Percentiles rank a stretch among this genome's conserved stretches.
phyloP scores from a whole-genome alignment of 192 early-diverging fungal genomes.

The Mortierella claussenii region DNA sequence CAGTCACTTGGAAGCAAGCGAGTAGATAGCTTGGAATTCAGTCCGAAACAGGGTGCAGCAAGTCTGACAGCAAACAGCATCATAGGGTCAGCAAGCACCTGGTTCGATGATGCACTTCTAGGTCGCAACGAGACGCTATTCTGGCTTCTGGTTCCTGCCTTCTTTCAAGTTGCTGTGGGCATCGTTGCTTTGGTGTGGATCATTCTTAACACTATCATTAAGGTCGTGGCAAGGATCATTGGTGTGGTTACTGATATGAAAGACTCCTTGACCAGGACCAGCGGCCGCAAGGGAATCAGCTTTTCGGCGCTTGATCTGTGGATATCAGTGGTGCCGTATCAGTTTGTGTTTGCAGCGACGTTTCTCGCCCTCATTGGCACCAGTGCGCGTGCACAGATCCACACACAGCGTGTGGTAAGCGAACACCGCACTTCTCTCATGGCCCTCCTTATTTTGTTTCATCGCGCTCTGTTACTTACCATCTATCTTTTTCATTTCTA shows the following conservation, averaged over 20 bases:
- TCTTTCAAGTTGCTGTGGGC: slow-evolving; percentile 59
- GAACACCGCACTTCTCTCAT: too few relatives aligned
- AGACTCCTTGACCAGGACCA: too few relatives aligned
- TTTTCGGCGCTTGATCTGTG: too few relatives aligned
- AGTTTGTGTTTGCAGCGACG: slow-evolving; percentile 77
- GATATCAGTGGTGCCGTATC: slow-evolving; percentile 63
- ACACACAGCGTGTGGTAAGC: slow-evolving; percentile 44
- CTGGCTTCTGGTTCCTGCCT: slow-evolving; percentile 61
- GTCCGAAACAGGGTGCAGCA: background rate
- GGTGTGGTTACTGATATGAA: too few relatives aligned
- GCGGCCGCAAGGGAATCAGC: too few relatives aligned
- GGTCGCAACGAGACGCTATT: slow-evolving; percentile 64
- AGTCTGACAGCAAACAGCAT: too few relatives aligned
- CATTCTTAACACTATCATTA: slow-evolving; percentile 38
- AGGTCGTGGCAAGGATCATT: slow-evolving; percentile 10
- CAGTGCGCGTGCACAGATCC: slow-evolving; percentile 57
- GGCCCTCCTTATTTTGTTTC: too few relatives aligned
- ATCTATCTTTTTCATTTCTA: too few relatives aligned
- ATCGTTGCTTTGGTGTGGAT: slow-evolving; percentile 53
- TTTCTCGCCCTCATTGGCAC: slow-evolving; percentile 66
- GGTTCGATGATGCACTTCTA: slow-evolving; percentile 53
- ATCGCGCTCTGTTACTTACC: too few relatives aligned
- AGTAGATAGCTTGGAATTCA: slow-evolving; percentile 2
- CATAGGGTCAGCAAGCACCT: background rate
- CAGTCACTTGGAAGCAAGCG: slow-evolving; percentile 42